Evolutionary conservation across 1,284 basidiomycete species (phyloP).

Genomic region (Ceraceosorus guamensis): DNA sequence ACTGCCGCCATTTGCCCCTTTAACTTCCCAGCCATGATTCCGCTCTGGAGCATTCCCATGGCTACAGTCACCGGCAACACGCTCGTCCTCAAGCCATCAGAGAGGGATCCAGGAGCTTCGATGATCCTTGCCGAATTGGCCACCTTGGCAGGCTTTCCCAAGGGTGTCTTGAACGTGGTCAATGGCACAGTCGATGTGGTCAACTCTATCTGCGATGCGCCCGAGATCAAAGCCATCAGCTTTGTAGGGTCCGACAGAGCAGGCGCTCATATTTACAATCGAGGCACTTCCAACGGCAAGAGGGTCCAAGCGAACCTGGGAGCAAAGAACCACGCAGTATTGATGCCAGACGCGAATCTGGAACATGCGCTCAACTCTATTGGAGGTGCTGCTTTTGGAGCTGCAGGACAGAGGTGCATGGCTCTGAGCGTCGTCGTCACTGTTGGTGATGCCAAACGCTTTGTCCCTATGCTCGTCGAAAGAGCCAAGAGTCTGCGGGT

Average conservation of each 20-base stretch:
- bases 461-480: constrained; percentile 80
- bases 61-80: constrained; percentile 88
- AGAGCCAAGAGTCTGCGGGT: constrained; percentile 74
- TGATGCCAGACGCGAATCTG: constrained; percentile 96
- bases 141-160: constrained; percentile 62
- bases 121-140: constrained; percentile 96
- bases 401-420: constrained; percentile 85
- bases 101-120: constrained; percentile 89
- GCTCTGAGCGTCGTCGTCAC: constrained; percentile 59
- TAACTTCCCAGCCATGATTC: constrained; percentile 71
- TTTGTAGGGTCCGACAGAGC: constrained; percentile 95
- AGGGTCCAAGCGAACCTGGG: constrained; percentile 92
- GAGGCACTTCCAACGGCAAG: constrained; percentile 78
- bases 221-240: constrained; percentile 83
- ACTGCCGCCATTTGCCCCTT: constrained; percentile 38
- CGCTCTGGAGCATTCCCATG: constrained; percentile 51
- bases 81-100: constrained; percentile 87
- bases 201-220: constrained; percentile 87
- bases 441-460: constrained; percentile 72
- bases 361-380: constrained; percentile 89
- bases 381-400: constrained; percentile 90
- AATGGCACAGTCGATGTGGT: constrained; percentile 84
- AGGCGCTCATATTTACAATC: constrained; percentile 77
- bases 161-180: constrained; percentile 54
- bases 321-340: constrained; percentile 69